Conservation (phyloP, 495 filamentous ascomycete species). For the Neurospora sp. region DNA sequence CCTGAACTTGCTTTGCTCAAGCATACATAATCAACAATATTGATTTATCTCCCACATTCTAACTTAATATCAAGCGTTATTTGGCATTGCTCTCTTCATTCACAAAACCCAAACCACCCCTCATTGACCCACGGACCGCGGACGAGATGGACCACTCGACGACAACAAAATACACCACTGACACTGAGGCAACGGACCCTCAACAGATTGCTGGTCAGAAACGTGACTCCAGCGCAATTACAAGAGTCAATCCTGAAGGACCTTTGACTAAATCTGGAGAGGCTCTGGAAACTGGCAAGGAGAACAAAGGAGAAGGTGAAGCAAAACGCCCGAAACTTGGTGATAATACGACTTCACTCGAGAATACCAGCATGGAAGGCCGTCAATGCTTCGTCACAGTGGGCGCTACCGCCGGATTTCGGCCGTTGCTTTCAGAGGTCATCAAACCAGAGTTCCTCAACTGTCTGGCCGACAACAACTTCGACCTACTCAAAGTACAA, state of each 20-base stretch:
- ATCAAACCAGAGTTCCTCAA: conserved; percentile 50
- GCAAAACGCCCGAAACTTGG: background rate
- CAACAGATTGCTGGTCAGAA: background rate
- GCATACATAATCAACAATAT: background rate
- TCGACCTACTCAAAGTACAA: conserved; percentile 62
- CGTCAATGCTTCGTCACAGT: conserved; percentile 62
- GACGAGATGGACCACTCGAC: background rate
- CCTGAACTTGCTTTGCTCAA: background rate
- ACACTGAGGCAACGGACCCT: background rate
- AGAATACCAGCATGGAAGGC: background rate
- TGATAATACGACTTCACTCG: background rate
- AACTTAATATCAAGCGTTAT: background rate
- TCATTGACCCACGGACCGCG: background rate
- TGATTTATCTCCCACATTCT: background rate
- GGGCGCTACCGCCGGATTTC: conserved; percentile 83
- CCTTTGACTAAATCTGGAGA: background rate
- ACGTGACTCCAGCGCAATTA: background rate
- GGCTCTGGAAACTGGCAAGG: background rate
- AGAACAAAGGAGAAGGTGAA: background rate
- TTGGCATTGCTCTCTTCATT: background rate
- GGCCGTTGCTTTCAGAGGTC: conserved; percentile 55
- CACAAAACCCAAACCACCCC: no score
- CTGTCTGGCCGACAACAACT: conserved; percentile 42
- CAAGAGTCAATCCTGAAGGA: background rate
- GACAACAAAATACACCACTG: background rate